Conservation (phyloP, 1,284 basidiomycete species). For the Malassezia dermatis region DNA sequence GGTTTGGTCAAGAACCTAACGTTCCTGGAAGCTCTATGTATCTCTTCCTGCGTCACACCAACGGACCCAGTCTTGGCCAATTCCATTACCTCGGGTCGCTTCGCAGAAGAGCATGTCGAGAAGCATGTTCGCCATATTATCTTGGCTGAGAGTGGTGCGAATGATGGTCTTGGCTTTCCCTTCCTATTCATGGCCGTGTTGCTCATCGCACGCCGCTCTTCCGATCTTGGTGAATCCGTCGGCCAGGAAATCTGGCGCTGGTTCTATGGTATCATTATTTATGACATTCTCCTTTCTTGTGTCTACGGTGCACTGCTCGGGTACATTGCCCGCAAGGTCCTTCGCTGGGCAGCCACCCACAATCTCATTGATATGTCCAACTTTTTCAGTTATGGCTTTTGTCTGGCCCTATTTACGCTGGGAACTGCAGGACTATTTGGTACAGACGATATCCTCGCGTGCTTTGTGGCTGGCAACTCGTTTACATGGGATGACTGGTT, state of each 20-base stretch:
- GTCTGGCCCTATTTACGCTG: slow-evolving; percentile 49
- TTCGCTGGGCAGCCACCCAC: slow-evolving; percentile 46
- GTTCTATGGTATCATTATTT: slow-evolving; percentile 49
- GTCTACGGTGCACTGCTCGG: slow-evolving; percentile 48
- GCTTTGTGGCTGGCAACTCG: slow-evolving; percentile 49
- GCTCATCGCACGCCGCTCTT: slow-evolving; percentile 28
- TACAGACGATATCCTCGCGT: slow-evolving; percentile 50
- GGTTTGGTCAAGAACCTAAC: slow-evolving; percentile 46
- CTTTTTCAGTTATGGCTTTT: slow-evolving; percentile 48
- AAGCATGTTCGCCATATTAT: slow-evolving; percentile 48
- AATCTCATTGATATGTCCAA: slow-evolving; percentile 48
- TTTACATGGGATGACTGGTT: slow-evolving; percentile 51
- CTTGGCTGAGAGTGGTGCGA: slow-evolving; percentile 49
- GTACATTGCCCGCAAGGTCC: slow-evolving; percentile 47
- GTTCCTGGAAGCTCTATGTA: slow-evolving; percentile 48
- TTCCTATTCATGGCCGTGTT: slow-evolving; percentile 48
- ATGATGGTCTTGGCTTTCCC: slow-evolving; percentile 48
- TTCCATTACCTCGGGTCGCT: slow-evolving; percentile 48
- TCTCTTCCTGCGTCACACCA: slow-evolving; percentile 49
- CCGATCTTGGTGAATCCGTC: slow-evolving; percentile 31
- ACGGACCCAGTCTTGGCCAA: slow-evolving; percentile 49
- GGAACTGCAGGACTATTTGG: slow-evolving; percentile 50
- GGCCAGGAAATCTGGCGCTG: slow-evolving; percentile 46
- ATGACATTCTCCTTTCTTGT: slow-evolving; percentile 47
- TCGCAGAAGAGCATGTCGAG: slow-evolving; percentile 49